Base-by-base conservation (phyloP, 1,139 yeast species). In the Yamadazyma buinensis region DNA sequence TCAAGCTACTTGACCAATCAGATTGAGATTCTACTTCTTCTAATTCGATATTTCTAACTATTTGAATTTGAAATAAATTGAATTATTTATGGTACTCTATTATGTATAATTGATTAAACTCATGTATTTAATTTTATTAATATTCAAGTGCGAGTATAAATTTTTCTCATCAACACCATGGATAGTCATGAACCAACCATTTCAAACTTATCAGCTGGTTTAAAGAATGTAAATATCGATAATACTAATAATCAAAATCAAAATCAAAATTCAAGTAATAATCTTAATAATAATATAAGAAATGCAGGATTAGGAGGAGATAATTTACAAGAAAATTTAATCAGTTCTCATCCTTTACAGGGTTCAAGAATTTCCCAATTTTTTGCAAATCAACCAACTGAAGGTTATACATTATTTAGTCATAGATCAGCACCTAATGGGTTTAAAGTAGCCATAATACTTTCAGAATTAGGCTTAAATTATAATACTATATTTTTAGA, bases 361-460 rank as follows among this genome's bases (percentile, higher is more conserved):
- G 72, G 67, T 34, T 66, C 77, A 20, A 68, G 95, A 48, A 79
- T 88, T 38, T 73, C 86, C 19, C 75, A 75, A 42, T 87, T 86
- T 56, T 82, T 87, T 55, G 79, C 75, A 46, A 80, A 83, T 48
- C 85, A 82, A 43, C 95, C 96, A 4, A 63, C 76, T 15, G 86
- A 82, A 43, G 97, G 97, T 3, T 86, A 77, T 57, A 86, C 96
- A 2, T 67, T 90, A 34, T 87, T 90, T 52, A 81, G 94, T 15
- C 97, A 90, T 59, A 67, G 95, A 51, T 84, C 95, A 8, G 97
- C 97, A 1, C 97, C 97, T 20, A 90, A 90, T 59, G 97, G 97
- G 7, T 92, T 88, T 72, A 90, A 90, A 59, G 95, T 92, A 15
- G 96, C 97, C 15, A 88, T 88, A 33, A 84, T 88, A 28, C 68